Base-by-base conservation (phyloP, 139 green algal genomes). In the Chlamydomonas schloesseri region DNA sequence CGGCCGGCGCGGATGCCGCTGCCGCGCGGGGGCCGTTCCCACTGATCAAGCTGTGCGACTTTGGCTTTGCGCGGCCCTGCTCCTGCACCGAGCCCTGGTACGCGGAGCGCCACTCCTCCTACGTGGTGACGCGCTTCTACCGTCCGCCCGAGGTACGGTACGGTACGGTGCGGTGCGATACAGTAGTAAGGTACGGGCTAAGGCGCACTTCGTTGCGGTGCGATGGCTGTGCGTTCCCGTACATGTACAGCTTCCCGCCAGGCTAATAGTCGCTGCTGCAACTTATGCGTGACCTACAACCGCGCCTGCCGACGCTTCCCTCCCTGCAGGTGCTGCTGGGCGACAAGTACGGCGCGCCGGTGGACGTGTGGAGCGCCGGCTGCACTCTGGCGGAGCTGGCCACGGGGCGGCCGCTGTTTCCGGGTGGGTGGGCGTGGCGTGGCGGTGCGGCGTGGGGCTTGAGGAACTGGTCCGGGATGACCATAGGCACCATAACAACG, bases 371-470 rank as follows among this genome's bases (percentile, higher is more conserved):
- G 87, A 69, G 72, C 17, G 55, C 81, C 34, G 87, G 94, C 18
- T 98, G 95, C 92, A 91, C 97, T 47, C 73, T 96, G 55, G 94
- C 89, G 0, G 95, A 98, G 91, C 88, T 97, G 67, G 81, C 89
- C 28, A 89, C 90, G 1, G 96, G 96, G 1, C 67, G 90, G 47
- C 92, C 95, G 15, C 88, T 98, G 28, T 97, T 98, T 76, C 93
- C 95, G 0, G 75, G 64, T 83, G 62, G 2, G 55, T 50, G 42
- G 42, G 42, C 6, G 42, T 50, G 42, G 5, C n/a, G n/a, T n/a
- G n/a, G n/a, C n/a, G n/a, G n/a, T n/a, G n/a, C n/a, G n/a, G n/a
- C n/a, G n/a, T n/a, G n/a, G n/a, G n/a, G n/a, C n/a, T n/a, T n/a
- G n/a, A n/a, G n/a, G n/a, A n/a, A n/a, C n/a, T 15, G 53, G 53